Evolutionary conservation across 1,284 basidiomycete genomes (phyloP).

Genomic region (Cryptococcus hybrid): DNA sequence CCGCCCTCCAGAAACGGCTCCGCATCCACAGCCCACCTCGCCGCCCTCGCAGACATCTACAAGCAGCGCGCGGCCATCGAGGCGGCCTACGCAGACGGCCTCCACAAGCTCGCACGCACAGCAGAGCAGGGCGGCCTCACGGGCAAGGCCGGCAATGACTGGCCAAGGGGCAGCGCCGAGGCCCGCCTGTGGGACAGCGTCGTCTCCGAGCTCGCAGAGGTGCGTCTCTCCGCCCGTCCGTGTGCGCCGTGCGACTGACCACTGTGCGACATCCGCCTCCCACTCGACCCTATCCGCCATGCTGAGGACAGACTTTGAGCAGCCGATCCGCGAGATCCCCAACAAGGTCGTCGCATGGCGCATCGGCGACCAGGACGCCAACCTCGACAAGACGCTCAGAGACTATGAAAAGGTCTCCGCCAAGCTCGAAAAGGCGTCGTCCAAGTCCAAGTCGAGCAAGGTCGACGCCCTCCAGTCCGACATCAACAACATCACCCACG

Average conservation of each 20-base stretch:
- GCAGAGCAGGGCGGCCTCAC: slow-evolving; percentile 38
- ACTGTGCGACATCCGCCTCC: slow-evolving; percentile 30
- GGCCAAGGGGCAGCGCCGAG: slow-evolving; percentile 39
- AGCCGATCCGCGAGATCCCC: slow-evolving; percentile 41
- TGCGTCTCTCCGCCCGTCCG: slow-evolving; percentile 16
- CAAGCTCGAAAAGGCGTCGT: slow-evolving; percentile 45
- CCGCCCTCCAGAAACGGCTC: slow-evolving; percentile 35
- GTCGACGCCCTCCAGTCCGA: slow-evolving; percentile 35
- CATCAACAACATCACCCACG: slow-evolving; percentile 33
- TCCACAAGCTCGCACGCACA: slow-evolving; percentile 52
- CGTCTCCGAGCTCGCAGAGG: slow-evolving; percentile 44
- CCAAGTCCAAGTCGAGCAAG: slow-evolving; percentile 43
- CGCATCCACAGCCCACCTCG: slow-evolving; percentile 41
- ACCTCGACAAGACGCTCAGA: slow-evolving; percentile 47
- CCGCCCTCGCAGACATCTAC: slow-evolving; percentile 53
- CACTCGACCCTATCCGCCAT: slow-evolving; percentile 39
- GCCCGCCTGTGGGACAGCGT: slow-evolving; percentile 41
- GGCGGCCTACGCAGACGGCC: slow-evolving; percentile 52
- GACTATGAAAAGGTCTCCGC: slow-evolving; percentile 41
- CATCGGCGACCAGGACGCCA: slow-evolving; percentile 40
- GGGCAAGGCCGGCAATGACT: slow-evolving; percentile 32
- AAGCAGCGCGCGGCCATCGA: slow-evolving; percentile 54
- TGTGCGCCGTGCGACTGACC: neutral
- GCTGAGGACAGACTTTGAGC: slow-evolving; percentile 40
- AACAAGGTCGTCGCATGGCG: slow-evolving; percentile 43